Percentiles rank a stretch among this genome's conserved stretches.
These are phyloP conservation scores for Fusarium sp. DNA, from an alignment of 2,329 filamentous ascomycete genomes.

Conservation along the genomic window DNA sequence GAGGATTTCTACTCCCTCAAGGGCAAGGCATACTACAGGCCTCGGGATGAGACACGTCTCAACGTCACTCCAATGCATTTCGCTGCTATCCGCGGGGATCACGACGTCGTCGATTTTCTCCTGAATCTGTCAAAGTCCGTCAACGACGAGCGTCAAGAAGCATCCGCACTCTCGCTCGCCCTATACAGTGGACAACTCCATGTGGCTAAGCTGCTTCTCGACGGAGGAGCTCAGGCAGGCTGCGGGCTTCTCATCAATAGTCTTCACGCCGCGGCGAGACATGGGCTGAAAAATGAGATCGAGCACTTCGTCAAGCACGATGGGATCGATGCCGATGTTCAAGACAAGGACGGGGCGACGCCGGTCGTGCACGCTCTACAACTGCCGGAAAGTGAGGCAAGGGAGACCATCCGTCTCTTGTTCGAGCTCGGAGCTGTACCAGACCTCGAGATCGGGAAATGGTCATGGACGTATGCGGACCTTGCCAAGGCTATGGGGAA, in stretches of 20 bases:
- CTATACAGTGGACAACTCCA: not conserved
- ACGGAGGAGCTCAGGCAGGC: not conserved
- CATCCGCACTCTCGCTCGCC: not conserved
- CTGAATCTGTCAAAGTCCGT: not conserved
- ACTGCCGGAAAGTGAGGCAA: not conserved
- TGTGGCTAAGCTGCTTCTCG: not conserved
- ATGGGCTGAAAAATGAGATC: not conserved
- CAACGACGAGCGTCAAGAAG: not conserved
- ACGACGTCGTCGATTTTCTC: not conserved
- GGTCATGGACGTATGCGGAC: not conserved
- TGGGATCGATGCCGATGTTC: not conserved
- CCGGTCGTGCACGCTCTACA: not conserved
- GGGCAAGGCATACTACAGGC: accelerated
- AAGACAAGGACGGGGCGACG: not conserved
- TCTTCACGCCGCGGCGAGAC: not conserved
- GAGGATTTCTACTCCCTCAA: not conserved
- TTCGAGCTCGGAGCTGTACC: not conserved
- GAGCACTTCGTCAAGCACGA: not conserved
- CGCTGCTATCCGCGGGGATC: not conserved
- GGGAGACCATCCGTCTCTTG: conserved; percentile 1
- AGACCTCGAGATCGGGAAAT: not conserved
- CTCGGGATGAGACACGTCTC: not conserved
- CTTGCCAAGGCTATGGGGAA: not conserved
- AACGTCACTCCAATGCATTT: not conserved
- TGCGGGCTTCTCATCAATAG: not conserved